Base-by-base conservation (phyloP, 2,329 filamentous ascomycete species). In the Ophiostoma triangulosporum region DNA sequence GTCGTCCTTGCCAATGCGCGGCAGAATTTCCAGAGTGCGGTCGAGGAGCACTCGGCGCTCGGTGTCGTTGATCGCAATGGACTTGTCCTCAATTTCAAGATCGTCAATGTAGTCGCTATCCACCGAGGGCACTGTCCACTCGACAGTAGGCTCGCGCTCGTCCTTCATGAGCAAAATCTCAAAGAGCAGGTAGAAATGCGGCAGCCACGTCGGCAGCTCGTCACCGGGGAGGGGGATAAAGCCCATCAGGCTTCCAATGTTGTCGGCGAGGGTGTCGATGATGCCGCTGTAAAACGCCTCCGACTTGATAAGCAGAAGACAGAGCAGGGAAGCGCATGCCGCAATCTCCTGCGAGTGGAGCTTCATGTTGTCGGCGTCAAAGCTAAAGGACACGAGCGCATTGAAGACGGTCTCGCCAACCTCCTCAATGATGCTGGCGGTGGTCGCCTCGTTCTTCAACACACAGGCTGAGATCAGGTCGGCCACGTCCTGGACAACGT, bases 121-220 rank as follows among this genome's bases (percentile, higher is more conserved):
- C 26, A 68, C 71, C 38, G 69, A 69, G 1, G 80, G 80, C 6
- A 69, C 55, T 50, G 70, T 83, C 87, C 88, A 95, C 57, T 77
- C 74, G 26, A 86, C 83, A 56, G 86, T 78, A 4, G 77, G 72
- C 3, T 90, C 89, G 59, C 91, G 83, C 61, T 88, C 84, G 66
- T 97, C 93, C 61, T 95, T 86, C 14, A 86, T 84, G n/a, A 98
- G 73, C 31, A 97, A 73, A 52, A 86, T 86, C 71, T 99, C 93
- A 49, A 97, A 76, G 50, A 98, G 86, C 15, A 97, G 75, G 32
- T 98, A 73, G 31, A 97, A 81, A 62, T 93, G 90, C 12, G 88
- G 86, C 58, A 97, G 84, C 89, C 91, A 98, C 1, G 88, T 86
- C 4, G 89, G 86, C n/a, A 88, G 73, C 55, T 93, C 86, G 49